These are phyloP conservation scores for Phalaenopsis aphrodite DNA, from an alignment of 106 monocot species.

Conservation along the genomic window DNA sequence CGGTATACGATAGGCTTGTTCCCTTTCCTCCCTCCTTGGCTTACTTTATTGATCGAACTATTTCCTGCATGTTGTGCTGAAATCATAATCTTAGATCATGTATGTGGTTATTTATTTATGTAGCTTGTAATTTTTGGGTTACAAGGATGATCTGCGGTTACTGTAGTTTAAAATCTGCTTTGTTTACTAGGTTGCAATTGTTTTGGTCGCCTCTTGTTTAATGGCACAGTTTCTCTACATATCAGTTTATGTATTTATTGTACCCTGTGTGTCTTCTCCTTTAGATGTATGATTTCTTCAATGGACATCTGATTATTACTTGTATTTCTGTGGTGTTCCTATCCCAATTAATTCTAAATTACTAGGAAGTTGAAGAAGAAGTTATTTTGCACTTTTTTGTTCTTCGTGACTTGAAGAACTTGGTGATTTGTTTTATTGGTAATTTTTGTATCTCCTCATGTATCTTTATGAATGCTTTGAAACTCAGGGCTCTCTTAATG, in stretches of 20 bases:
- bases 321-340: not conserved
- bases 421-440: not conserved
- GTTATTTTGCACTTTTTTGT: not conserved
- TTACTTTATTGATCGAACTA: not conserved
- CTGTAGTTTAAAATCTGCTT: not conserved
- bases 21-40: not conserved
- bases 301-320: not conserved
- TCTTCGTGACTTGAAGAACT: not conserved
- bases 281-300: not conserved
- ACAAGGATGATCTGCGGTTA: not conserved
- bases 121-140: not conserved
- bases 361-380: not conserved
- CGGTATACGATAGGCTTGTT: not conserved
- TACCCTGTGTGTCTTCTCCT: not conserved
- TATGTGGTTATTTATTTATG: not conserved
- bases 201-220: not conserved
- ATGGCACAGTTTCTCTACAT: not conserved
- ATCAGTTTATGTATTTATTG: not conserved
- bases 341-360: not conserved
- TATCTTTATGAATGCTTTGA: not conserved
- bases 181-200: not conserved
- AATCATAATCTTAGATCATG: not conserved
- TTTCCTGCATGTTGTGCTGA: not conserved
- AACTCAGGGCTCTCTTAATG: not conserved
- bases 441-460: not conserved